phyloP scores from a whole-genome alignment of 257 asterid genomes.

The Nicotiana undulata region DNA sequence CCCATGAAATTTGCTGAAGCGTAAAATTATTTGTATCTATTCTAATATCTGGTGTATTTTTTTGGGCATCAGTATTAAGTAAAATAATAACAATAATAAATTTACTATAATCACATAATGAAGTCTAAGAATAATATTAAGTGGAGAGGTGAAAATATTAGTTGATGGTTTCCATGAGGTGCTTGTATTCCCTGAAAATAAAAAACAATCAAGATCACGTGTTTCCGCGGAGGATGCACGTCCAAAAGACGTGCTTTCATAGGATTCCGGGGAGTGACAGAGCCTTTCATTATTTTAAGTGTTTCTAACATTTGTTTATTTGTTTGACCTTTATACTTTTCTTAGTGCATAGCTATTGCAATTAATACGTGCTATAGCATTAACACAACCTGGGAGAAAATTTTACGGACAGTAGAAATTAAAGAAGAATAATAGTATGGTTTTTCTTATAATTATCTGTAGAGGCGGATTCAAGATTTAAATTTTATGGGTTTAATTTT shows the following conservation, averaged over 20 bases:
- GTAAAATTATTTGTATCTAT: background rate
- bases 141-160: background rate
- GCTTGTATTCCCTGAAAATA: background rate
- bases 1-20: too few relatives aligned
- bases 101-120: too few relatives aligned
- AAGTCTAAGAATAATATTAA: background rate
- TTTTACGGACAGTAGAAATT: too few relatives aligned
- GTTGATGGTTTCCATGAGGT: background rate
- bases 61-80: too few relatives aligned
- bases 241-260: constrained; percentile 10
- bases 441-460: too few relatives aligned
- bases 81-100: too few relatives aligned
- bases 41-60: background rate
- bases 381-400: too few relatives aligned
- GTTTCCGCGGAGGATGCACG: constrained; percentile 9
- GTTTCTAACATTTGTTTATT: background rate
- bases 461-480: too few relatives aligned
- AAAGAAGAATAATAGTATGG: too few relatives aligned
- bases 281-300: background rate
- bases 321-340: background rate
- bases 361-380: background rate
- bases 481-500: too few relatives aligned
- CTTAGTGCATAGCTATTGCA: background rate
- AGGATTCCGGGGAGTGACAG: background rate
- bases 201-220: background rate